Percentiles rank a stretch among this genome's conserved stretches.
phyloP scores from a whole-genome alignment of 140 eudicot genomes.

The Ambrosia hybrid region DNA sequence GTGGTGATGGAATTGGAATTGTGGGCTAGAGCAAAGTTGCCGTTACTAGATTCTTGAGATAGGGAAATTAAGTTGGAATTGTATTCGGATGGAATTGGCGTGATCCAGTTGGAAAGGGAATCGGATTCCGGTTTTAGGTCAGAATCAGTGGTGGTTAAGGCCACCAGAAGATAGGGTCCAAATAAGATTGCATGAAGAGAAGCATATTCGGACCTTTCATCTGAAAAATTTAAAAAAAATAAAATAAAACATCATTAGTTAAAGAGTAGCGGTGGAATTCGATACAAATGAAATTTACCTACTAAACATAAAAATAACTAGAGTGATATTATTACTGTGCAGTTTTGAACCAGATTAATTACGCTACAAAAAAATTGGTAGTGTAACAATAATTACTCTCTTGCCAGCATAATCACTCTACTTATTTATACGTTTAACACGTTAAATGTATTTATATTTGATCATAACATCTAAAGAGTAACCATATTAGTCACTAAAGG shows the following conservation, averaged over 20 bases:
- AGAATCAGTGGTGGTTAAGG: slow-evolving; percentile 47
- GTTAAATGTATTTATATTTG: too few species aligned
- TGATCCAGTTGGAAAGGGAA: slow-evolving; percentile 58
- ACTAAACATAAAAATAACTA: too few species aligned
- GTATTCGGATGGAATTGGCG: slow-evolving; percentile 62
- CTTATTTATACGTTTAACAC: too few species aligned
- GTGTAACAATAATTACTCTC: too few species aligned
- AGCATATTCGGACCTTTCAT: slow-evolving; percentile 63
- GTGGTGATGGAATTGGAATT: slow-evolving; percentile 38
- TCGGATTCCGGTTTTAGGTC: slow-evolving; percentile 44
- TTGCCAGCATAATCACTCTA: too few species aligned
- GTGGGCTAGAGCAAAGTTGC: slow-evolving; percentile 42
- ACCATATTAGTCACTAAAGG: neutral
- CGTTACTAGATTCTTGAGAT: slow-evolving; percentile 44
- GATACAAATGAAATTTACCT: too few species aligned
- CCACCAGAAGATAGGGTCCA: slow-evolving; percentile 93
- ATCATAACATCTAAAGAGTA: neutral
- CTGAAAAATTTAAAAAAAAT: slow-evolving; percentile 28
- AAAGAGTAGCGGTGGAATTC: neutral
- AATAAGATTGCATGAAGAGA: slow-evolving; percentile 71
- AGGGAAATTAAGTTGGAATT: slow-evolving; percentile 66
- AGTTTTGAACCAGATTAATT: too few species aligned
- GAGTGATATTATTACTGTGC: too few species aligned
- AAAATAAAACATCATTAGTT: too few species aligned
- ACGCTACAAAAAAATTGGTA: too few species aligned